Base-by-base conservation (phyloP, 371 early-diverging fungal genomes). In the Mortierella sp. region DNA sequence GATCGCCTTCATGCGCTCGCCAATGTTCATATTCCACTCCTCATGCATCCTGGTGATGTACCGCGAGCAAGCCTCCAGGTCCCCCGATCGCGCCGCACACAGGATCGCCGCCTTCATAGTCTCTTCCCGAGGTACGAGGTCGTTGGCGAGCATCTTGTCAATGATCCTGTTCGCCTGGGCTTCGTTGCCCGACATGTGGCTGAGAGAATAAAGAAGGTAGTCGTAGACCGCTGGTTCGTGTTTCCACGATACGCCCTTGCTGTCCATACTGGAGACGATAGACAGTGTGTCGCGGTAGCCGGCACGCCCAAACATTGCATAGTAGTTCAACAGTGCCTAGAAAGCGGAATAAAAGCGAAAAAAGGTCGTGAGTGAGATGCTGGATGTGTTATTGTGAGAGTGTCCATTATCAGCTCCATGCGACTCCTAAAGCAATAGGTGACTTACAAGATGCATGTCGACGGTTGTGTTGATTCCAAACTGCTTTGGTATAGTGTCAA, bases 81-180 rank as follows among this genome's bases (percentile, higher is more conserved):
- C 79, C 1, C 83, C 83, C 0, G 83, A 78, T 4, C 76, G 74
- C 2, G 83, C 83, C 8, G 83, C 83, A 66, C 79, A 82, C 24
- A 82, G 41, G 53, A 82, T 74, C 16, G 70, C 76, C 1, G 83
- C 83, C 61, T 71, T 71, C 79, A 82, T 75, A 14, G 83, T 78
- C 37, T 71, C 69, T 43, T 77, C 79, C 45, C 72, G 58, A 7
- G 83, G 83, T 14, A 75, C 53, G 16, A 78, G 55, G 43, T 75
- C 64, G n/a, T 72, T 71, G 43, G 71, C 63, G 5, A 82, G 66
- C 83, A 82, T 82, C 43, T 64, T 34, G 2, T 70, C 69, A 44
- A 82, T 70, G 24, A 78, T 43, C 63, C 13, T 45, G 48, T 74
- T 58, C 5, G 66, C 78, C 43, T 61, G 37, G 6, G 44, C 48